Evolutionary conservation across 2,329 filamentous ascomycete genomes (phyloP).

Genomic region (Cryphonectria carpinicola): DNA sequence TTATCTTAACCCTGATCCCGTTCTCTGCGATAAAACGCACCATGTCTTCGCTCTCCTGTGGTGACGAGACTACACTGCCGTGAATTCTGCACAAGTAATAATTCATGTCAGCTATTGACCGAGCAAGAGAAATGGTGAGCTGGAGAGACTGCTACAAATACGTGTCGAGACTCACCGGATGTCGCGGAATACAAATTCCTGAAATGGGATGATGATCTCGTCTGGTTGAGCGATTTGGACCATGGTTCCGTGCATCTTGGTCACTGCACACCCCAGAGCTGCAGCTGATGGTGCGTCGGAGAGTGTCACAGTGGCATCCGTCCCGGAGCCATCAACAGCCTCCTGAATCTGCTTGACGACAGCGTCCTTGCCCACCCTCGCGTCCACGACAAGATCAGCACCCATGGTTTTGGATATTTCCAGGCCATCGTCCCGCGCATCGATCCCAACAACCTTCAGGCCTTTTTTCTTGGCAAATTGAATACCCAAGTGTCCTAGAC

Average conservation of each 20-base stretch:
- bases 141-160: background rate
- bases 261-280: constrained; percentile 50
- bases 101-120: background rate
- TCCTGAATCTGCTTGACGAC: constrained; percentile 52
- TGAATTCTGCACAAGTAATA: background rate
- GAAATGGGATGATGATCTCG: constrained; percentile 28
- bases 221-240: constrained; percentile 61
- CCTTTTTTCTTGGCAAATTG: constrained; percentile 55
- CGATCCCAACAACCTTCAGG: constrained; percentile 56
- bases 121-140: background rate
- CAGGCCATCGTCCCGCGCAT: constrained; percentile 58
- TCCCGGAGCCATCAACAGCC: constrained; percentile 53
- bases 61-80: constrained; percentile 38
- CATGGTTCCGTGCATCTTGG: constrained; percentile 61
- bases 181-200: constrained; percentile 15
- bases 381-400: constrained; percentile 45
- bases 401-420: constrained; percentile 46
- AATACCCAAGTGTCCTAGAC: constrained; percentile 56
- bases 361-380: constrained; percentile 49
- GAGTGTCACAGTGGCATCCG: constrained; percentile 56
- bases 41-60: constrained; percentile 51
- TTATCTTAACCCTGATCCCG: constrained; percentile 53
- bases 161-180: background rate
- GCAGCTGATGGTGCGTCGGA: constrained; percentile 56
- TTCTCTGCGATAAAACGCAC: constrained; percentile 49